phyloP scores from a whole-genome alignment of 164 flowering plant species.

The Kalanchoe fedtschenkoi region DNA sequence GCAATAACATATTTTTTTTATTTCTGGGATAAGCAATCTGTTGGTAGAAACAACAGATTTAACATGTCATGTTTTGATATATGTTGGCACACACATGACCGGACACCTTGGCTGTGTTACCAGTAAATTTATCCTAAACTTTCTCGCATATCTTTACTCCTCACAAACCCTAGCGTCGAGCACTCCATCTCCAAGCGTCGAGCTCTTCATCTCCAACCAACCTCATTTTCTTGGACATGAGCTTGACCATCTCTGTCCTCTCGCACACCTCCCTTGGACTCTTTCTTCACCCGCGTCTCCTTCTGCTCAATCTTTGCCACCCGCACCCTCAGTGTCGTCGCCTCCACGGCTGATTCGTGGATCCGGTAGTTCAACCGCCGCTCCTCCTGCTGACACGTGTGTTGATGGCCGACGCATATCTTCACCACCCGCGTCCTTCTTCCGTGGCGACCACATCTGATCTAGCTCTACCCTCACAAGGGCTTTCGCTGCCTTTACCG shows the following conservation, averaged over 20 bases:
- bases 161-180: conserved; percentile 11
- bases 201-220: conserved; percentile 15
- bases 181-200: too few relatives aligned
- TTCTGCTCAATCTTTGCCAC: conserved; percentile 33
- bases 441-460: conserved; percentile 46
- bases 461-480: conserved; percentile 46
- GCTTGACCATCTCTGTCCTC: conserved; percentile 59
- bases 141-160: too few relatives aligned
- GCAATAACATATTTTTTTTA: too few relatives aligned
- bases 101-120: too few relatives aligned
- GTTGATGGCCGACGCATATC: conserved; percentile 75
- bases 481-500: neutral
- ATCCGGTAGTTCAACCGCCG: conserved; percentile 45
- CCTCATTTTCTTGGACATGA: conserved; percentile 40
- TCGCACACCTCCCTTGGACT: conserved; percentile 46
- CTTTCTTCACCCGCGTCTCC: conserved; percentile 27
- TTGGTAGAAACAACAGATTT: too few relatives aligned
- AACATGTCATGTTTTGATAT: too few relatives aligned
- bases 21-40: too few relatives aligned
- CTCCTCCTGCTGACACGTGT: conserved; percentile 77
- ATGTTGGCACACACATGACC: too few relatives aligned
- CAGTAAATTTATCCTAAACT: too few relatives aligned
- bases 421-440: conserved; percentile 81
- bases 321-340: conserved; percentile 25
- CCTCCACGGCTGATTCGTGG: conserved; percentile 39